Evolutionary conservation across 345 rosid genomes (phyloP).

Genomic region (sweet orange (Citrus sinensis)): DNA sequence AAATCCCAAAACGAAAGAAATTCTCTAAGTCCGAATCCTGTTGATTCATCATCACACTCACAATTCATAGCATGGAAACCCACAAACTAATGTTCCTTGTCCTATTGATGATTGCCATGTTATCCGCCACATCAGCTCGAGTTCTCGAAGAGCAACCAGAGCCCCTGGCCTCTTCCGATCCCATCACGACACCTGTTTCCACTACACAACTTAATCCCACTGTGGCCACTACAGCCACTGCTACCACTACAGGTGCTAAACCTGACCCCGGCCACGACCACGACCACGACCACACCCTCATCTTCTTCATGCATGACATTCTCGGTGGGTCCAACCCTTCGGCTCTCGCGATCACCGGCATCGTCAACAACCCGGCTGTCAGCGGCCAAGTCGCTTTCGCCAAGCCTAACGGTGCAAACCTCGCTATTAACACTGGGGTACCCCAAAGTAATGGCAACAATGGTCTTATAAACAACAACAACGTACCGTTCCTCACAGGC

Average conservation of each 20-base stretch:
- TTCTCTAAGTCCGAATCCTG: background rate
- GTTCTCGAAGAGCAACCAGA: background rate
- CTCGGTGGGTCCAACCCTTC: constrained; percentile 31
- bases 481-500: constrained; percentile 39
- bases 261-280: background rate
- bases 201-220: background rate
- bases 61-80: background rate
- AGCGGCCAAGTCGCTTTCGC: constrained; percentile 32
- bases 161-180: background rate
- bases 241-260: background rate
- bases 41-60: background rate
- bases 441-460: constrained; percentile 25
- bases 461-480: constrained; percentile 32
- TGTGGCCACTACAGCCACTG: background rate
- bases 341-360: constrained; percentile 26
- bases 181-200: background rate
- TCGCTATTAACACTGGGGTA: constrained; percentile 22
- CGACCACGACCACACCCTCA: background rate
- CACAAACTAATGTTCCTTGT: background rate
- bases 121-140: background rate
- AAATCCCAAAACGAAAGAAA: background rate
- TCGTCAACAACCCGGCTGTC: constrained; percentile 31
- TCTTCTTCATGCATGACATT: constrained; percentile 39
- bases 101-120: background rate
- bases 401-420: constrained; percentile 35